Conservation (phyloP, 2,329 filamentous ascomycete species). For the Helminthosporium solani region DNA sequence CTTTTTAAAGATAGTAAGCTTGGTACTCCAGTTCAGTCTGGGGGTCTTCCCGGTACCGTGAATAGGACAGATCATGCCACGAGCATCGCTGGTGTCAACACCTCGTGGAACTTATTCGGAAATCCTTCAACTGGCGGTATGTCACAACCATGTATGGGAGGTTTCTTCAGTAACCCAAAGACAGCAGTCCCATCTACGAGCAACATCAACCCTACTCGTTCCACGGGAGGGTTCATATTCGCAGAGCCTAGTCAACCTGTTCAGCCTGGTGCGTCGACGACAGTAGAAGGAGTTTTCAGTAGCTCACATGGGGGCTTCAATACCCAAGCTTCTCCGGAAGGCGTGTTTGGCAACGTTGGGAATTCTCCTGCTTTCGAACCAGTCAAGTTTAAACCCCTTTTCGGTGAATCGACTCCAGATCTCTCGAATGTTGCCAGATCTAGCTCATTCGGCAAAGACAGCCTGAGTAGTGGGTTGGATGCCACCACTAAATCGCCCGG, state of each 20-base stretch:
- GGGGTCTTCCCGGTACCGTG: too few relatives aligned
- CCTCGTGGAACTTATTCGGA: too few relatives aligned
- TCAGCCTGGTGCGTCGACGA: background rate
- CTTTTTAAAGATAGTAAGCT: too few relatives aligned
- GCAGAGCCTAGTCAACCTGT: background rate
- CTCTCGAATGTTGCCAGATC: too few relatives aligned
- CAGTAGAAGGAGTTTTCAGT: slow-evolving; percentile 1
- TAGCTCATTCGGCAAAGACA: too few relatives aligned
- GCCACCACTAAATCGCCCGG: too few relatives aligned
- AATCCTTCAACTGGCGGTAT: too few relatives aligned
- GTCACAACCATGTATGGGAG: background rate
- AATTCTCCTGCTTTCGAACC: background rate
- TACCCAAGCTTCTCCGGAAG: background rate
- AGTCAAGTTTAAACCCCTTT: background rate
- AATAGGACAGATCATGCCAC: too few relatives aligned
- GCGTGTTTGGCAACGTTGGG: background rate
- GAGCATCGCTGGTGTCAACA: too few relatives aligned
- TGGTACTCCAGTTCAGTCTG: too few relatives aligned
- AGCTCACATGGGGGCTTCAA: background rate
- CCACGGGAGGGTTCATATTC: background rate
- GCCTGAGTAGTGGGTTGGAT: too few relatives aligned
- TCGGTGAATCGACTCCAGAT: too few relatives aligned
- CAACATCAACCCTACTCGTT: background rate
- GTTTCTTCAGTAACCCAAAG: background rate
- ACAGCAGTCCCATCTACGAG: background rate